Conservation (phyloP, 495 filamentous ascomycete genomes). For the Trichocladium antarcticum region DNA sequence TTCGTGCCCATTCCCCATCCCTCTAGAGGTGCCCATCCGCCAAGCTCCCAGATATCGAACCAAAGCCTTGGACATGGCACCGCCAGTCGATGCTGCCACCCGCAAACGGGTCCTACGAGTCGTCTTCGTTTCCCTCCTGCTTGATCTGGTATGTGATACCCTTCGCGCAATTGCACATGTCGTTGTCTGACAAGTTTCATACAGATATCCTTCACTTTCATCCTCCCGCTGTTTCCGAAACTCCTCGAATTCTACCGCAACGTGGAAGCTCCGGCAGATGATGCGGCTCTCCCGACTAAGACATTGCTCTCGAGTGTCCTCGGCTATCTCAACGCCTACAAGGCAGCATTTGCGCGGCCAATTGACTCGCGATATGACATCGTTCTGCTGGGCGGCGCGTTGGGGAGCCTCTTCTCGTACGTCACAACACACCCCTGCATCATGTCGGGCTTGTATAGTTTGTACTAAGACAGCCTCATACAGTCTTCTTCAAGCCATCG, state of each 20-base stretch:
- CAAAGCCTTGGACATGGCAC: conserved; percentile 29
- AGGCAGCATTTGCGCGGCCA: conserved; percentile 80
- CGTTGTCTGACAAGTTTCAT: conserved; percentile 8
- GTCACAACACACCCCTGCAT: conserved; percentile 2
- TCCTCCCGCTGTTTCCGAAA: conserved; percentile 89
- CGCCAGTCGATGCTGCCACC: conserved; percentile 35
- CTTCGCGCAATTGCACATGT: not conserved
- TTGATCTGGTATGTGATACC: conserved; percentile 40
- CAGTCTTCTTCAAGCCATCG: conserved; percentile 74
- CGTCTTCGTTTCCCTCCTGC: conserved; percentile 44
- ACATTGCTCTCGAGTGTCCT: conserved; percentile 70
- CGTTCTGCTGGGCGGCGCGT: conserved; percentile 85
- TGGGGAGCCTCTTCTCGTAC: conserved; percentile 80
- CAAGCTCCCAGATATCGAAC: not conserved
- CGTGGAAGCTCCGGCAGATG: conserved; percentile 45
- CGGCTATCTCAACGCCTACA: conserved; percentile 82
- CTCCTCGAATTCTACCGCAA: conserved; percentile 91
- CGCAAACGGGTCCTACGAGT: conserved; percentile 80
- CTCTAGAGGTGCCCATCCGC: not conserved
- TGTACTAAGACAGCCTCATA: conserved; percentile 2
- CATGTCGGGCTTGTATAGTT: not conserved
- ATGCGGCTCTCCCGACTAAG: conserved; percentile 35
- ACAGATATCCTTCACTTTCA: conserved; percentile 65
- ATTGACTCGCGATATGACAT: conserved; percentile 97
- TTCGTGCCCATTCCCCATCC: too few species aligned